Base-by-base conservation (phyloP, 2,329 filamentous ascomycete genomes). In the Cordyceps cateniannulata region DNA sequence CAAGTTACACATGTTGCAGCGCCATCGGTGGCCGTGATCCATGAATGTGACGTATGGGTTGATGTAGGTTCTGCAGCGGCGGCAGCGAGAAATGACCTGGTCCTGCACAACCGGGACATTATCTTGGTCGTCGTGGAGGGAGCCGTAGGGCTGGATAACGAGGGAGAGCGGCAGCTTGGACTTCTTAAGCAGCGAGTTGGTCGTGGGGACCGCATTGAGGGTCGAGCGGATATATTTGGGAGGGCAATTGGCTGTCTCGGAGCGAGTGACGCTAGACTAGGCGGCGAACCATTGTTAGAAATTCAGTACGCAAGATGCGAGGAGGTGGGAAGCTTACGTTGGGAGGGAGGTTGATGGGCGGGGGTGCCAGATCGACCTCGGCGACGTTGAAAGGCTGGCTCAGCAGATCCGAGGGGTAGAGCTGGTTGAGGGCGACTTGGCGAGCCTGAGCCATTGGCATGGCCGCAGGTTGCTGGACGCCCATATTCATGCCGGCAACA, bases 1-100 rank as follows among this genome's bases (percentile, higher is more conserved):
- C 65, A 99, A 81, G 75, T 96, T 98, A 76, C 95, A 99, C 93
- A 99, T 97, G 77, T 99, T 99, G 79, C 95, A 99, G 70, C 93
- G 88, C 95, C 95, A 99, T 71, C 95, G 85, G 77, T 99, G 95
- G 51, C 95, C 95, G 71, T 98, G 91, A 69, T 99, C 95, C 63
- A 99, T 79, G 78, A 99, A 99, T 51, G 91, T 91, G 62, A 96
- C 95, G 68, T 93, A 99, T 14, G 95, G 93, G 73, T 98, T 98
- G 80, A 98, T 98, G 74, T 98, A 98, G 60, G 93, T 95, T 68
- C 95, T 84, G 77, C 95, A 99, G 76, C 95, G 88, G 74, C 95
- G 86, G 80, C 95, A 99, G 70, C 95, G 88, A 61, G 93, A 96
- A 72, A 99, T 99, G 65, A 98, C 90, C 76, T 98, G 95, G 73